A percentile compares a stretch with the other conserved stretches of the same genome.
phyloP scores from a whole-genome alignment of 2,329 filamentous ascomycete genomes.

The Talaromyces sp. region DNA sequence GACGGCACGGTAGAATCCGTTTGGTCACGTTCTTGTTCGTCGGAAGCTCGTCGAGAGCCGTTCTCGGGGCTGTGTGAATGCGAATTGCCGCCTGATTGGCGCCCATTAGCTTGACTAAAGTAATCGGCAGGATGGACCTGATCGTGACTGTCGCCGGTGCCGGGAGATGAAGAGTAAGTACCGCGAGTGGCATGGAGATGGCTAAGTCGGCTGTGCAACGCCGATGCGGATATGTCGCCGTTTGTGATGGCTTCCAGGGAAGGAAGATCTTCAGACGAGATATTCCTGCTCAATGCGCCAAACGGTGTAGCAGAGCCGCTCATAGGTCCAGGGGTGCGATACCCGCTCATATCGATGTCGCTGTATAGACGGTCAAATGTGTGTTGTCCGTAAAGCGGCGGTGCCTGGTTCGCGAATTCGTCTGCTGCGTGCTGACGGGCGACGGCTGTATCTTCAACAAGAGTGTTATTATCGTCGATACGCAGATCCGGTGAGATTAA shows the following conservation, averaged over 20 bases:
- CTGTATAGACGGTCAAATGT: slow-evolving; percentile 86
- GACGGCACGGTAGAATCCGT: slow-evolving; percentile 27
- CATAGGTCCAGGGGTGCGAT: slow-evolving; percentile 67
- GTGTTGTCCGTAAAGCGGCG: slow-evolving; percentile 90
- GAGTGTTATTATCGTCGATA: slow-evolving; percentile 79
- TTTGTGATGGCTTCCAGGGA: slow-evolving; percentile 52
- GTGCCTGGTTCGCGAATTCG: slow-evolving; percentile 64
- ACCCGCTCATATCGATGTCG: slow-evolving; percentile 75
- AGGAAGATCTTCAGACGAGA: slow-evolving; percentile 76
- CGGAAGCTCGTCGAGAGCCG: slow-evolving; percentile 46
- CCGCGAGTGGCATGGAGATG: slow-evolving; percentile 46
- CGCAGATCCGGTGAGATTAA: slow-evolving; percentile 95
- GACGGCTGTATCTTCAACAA: slow-evolving; percentile 60
- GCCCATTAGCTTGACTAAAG: slow-evolving; percentile 22
- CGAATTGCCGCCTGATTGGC: slow-evolving; percentile 20
- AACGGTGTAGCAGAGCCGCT: slow-evolving; percentile 78
- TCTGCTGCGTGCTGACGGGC: slow-evolving; percentile 49
- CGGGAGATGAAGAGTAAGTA: slow-evolving; percentile 23
- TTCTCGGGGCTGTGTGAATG: slow-evolving; percentile 30
- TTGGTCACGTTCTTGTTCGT: slow-evolving; percentile 47
- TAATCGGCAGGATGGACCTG: slow-evolving; percentile 31
- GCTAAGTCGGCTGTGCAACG: slow-evolving; percentile 66
- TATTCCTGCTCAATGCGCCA: slow-evolving; percentile 63
- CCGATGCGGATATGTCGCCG: slow-evolving; percentile 57
- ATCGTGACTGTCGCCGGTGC: slow-evolving; percentile 23